Percentiles rank a stretch among this genome's conserved stretches.
Evolutionary conservation across 2,329 filamentous ascomycete species (phyloP).

Genomic region (Paecilomyces fulvus): DNA sequence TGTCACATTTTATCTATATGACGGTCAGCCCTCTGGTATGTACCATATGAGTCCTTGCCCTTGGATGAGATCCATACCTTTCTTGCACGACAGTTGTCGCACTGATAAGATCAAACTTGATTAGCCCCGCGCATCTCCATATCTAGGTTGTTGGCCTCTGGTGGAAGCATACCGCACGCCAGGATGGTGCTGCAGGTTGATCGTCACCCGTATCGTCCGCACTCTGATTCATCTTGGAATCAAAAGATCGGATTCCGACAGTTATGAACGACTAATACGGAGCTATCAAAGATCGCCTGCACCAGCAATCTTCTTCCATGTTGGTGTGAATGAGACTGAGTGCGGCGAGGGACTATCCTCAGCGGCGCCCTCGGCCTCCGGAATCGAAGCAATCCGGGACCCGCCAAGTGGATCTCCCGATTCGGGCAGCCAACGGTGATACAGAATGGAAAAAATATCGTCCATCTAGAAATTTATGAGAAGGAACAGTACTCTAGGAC

Average conservation of each 20-base stretch:
- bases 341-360: not conserved
- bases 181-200: not conserved
- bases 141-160: not conserved
- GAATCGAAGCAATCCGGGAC: not conserved
- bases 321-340: not conserved
- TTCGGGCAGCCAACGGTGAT: not conserved
- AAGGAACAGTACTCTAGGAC: not conserved
- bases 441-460: not conserved
- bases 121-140: not conserved
- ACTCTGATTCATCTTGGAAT: not conserved
- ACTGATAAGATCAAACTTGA: conserved; percentile 2
- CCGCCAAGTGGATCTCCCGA: not conserved
- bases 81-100: conserved; percentile 10
- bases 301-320: not conserved
- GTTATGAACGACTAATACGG: not conserved
- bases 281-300: not conserved
- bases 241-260: not conserved
- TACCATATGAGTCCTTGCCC: not conserved
- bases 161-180: conserved; percentile 5
- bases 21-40: not conserved
- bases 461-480: not conserved
- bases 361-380: not conserved
- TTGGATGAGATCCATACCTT: conserved; percentile 3
- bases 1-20: conserved; percentile 35
- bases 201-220: not conserved